Evolutionary conservation across 139 green algal species (phyloP).

Genomic region (Marvania coccoides): DNA sequence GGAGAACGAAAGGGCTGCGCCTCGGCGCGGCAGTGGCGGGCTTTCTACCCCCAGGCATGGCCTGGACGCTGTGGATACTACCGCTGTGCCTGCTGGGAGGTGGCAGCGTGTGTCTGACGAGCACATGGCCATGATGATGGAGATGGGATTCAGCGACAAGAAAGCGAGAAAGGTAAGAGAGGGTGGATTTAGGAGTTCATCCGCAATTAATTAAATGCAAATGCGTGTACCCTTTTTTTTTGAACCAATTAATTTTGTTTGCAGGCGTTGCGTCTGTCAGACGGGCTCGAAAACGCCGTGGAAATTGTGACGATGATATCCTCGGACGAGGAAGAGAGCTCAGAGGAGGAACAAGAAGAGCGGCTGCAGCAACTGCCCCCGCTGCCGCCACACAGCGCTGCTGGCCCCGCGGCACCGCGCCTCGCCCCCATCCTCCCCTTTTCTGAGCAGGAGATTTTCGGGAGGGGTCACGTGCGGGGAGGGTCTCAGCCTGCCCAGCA

Average conservation of each 20-base stretch:
- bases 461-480: background rate
- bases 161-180: conserved; percentile 7
- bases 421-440: too few species aligned
- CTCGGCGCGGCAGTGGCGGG: too few species aligned
- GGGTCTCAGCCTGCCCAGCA: background rate
- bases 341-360: background rate
- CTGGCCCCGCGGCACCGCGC: background rate
- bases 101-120: background rate
- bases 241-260: too few species aligned
- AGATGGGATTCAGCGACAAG: conserved; percentile 15
- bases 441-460: background rate
- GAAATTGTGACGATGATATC: conserved; percentile 4
- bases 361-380: background rate
- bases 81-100: background rate
- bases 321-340: background rate
- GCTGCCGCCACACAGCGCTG: background rate
- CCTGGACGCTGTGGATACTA: background rate
- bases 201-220: too few species aligned
- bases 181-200: background rate
- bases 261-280: conserved; percentile 6
- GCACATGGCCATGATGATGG: conserved; percentile 15
- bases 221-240: background rate
- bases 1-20: too few species aligned
- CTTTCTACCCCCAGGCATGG: too few species aligned
- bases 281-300: background rate